Evolutionary conservation across 2,329 filamentous ascomycete species (phyloP), one percentile per base, ranked within the genome.

Genomic region (Fusarium sublunatum): DNA sequence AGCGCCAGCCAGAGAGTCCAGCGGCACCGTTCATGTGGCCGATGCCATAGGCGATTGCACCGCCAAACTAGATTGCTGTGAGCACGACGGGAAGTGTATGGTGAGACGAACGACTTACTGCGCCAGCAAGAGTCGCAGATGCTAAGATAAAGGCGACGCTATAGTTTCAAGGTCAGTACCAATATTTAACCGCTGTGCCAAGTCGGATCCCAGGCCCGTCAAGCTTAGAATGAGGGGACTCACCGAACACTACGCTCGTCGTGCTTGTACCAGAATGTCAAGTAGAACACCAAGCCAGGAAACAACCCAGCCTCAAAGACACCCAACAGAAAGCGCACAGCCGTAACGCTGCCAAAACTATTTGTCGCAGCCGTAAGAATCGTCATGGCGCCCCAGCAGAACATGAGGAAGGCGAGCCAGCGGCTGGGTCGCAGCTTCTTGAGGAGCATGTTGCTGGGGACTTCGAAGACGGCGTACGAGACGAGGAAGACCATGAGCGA

Each of bases 261-360:
- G 65, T 86, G 85, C 40, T 83, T 87, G 74, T 93, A 93, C 82
- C 91, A 92, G 60, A 91, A 86, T 0, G 90, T 92, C 43, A 93
- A 78, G 66, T 91, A 91, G 74, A 87, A 78, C 0, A 86, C 84
- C 64, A 91, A 76, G 0, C 75, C 74, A 0, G 75, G 75, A 59
- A 91, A 91, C 2, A 92, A 76, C 0, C 89, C 90, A 5, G 88
- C 89, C 75, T 93, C 90, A 38, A 89, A 85, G 6, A 85, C 79
- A 5, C 90, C 90, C 0, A 93, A 81, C 8, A 92, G 73, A 25
- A 92, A 82, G 6, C 90, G 85, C 60, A 89, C 87, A 7, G 81
- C 88, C 2, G 90, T 82, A n/a, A 93, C 78, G 9, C 84, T 83
- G 4, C 76, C 82, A 69, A 86, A 92, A 67, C 75, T 87, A 28